Evolutionary conservation across 2,329 filamentous ascomycete species (phyloP).

Genomic region (Blastomyces gilchristii): DNA sequence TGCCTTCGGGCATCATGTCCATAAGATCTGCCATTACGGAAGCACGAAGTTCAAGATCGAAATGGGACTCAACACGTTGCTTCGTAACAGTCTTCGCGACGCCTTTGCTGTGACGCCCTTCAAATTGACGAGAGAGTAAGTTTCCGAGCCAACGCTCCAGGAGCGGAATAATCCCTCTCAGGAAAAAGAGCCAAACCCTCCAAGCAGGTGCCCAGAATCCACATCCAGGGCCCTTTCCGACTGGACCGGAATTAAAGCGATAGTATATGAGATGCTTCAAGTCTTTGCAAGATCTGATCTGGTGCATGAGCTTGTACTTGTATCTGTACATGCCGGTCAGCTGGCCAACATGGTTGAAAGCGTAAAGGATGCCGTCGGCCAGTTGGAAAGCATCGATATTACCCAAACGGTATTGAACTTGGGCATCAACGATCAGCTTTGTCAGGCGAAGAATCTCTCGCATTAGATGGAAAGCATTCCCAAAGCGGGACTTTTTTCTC

Average conservation of each 20-base stretch:
- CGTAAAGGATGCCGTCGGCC: constrained; percentile 96
- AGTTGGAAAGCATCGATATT: constrained; percentile 99
- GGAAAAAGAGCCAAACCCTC: constrained; percentile 98
- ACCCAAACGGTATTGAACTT: constrained; percentile 92
- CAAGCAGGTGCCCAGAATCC: constrained; percentile 99
- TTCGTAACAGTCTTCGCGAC: constrained; percentile 99
- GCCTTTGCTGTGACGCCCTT: constrained; percentile 96
- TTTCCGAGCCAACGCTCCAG: constrained; percentile 97
- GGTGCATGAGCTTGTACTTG: constrained; percentile 99
- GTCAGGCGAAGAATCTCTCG: constrained; percentile 91
- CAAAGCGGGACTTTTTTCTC: constrained; percentile 97
- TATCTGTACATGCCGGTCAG: constrained; percentile 99
- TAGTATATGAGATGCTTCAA: constrained; percentile 99
- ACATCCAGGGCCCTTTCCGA: constrained; percentile 94
- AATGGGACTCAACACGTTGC: constrained; percentile 96
- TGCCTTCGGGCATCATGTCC: constrained; percentile 99
- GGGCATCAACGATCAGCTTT: constrained; percentile 95
- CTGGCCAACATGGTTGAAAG: constrained; percentile 97
- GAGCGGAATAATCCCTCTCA: constrained; percentile 94
- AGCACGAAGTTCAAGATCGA: constrained; percentile 90
- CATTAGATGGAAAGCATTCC: constrained; percentile 98
- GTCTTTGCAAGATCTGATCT: constrained; percentile 98
- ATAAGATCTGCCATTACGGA: constrained; percentile 98
- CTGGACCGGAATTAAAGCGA: constrained; percentile 91
- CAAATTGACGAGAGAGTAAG: constrained; percentile 90